These are phyloP conservation scores for Capronia americana DNA, from an alignment of 2,329 filamentous ascomycete species.

Conservation along the genomic window DNA sequence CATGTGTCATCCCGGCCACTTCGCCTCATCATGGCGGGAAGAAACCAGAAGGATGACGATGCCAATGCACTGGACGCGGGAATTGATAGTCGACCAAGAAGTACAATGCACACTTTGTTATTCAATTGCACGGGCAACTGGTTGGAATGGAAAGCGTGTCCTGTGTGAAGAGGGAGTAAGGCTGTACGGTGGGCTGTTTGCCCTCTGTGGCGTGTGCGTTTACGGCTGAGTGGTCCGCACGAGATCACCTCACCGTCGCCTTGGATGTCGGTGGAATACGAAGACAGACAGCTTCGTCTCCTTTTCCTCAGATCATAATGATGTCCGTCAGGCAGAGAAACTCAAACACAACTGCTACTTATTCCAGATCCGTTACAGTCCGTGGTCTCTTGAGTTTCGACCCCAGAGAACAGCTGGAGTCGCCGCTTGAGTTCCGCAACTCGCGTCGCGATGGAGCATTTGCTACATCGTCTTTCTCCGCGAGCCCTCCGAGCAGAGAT, in stretches of 20 bases:
- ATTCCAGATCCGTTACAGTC: neutral
- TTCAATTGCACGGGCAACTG: neutral
- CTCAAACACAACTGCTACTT: neutral
- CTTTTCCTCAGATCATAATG: neutral
- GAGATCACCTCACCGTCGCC: neutral
- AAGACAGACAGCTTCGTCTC: neutral
- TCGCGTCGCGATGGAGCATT: neutral
- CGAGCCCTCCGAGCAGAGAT: neutral
- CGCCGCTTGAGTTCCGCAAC: neutral
- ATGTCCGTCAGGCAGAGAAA: neutral
- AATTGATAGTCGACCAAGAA: neutral
- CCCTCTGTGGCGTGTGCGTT: neutral
- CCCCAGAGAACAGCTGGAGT: neutral
- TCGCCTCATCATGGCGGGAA: slow-evolving; percentile 27
- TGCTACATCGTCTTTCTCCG: neutral
- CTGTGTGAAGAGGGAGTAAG: neutral
- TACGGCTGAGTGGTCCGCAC: neutral
- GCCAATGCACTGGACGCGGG: neutral
- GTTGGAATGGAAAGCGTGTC: slow-evolving; percentile 5
- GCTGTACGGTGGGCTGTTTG: neutral
- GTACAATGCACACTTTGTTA: neutral
- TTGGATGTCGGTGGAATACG: neutral
- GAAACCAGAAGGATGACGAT: neutral
- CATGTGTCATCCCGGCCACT: slow-evolving; percentile 39
- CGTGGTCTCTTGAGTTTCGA: neutral